Conservation (phyloP, 768 basidiomycete species). For the Rhizopogon rudus region DNA sequence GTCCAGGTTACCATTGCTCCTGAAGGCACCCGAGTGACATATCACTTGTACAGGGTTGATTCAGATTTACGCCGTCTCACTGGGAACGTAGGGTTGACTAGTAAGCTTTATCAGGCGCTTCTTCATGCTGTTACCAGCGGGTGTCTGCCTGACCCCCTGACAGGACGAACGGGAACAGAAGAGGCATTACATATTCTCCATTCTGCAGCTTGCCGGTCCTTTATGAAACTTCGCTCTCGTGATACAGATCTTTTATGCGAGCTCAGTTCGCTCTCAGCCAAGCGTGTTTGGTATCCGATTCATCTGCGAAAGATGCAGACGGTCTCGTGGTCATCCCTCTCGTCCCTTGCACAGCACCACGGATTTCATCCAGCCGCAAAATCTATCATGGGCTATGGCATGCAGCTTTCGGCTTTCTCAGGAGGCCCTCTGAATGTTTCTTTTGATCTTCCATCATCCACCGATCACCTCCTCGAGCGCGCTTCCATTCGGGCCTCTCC, state of each 20-base stretch:
- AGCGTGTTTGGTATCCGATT: slow-evolving; percentile 32
- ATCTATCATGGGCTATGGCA: slow-evolving; percentile 25
- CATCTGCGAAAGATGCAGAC: slow-evolving; percentile 35
- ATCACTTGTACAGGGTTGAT: slow-evolving; percentile 27
- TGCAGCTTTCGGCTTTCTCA: slow-evolving; percentile 11
- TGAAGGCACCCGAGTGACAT: slow-evolving; percentile 5
- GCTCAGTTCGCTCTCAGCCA: slow-evolving; percentile 31
- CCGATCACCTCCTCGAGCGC: slow-evolving; percentile 13
- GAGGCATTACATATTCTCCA: slow-evolving; percentile 36
- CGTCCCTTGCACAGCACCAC: slow-evolving; percentile 26
- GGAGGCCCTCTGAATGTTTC: slow-evolving; percentile 4
- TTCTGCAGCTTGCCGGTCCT: slow-evolving; percentile 35
- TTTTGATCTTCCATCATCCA: slow-evolving; percentile 6
- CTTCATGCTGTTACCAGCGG: slow-evolving; percentile 41
- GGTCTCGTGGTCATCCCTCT: slow-evolving; percentile 24
- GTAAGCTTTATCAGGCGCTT: slow-evolving; percentile 33
- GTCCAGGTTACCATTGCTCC: slow-evolving; percentile 13
- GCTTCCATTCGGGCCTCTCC: slow-evolving; percentile 3
- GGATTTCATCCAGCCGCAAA: slow-evolving; percentile 18
- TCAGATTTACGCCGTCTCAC: slow-evolving; percentile 23
- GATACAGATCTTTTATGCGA: slow-evolving; percentile 28
- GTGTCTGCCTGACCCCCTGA: slow-evolving; percentile 39
- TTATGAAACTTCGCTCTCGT: slow-evolving; percentile 27
- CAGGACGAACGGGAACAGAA: slow-evolving; percentile 36
- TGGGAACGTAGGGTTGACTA: slow-evolving; percentile 21